Evolutionary conservation across 2,329 filamentous ascomycete genomes (phyloP), one percentile per base, ranked within the genome.

Genomic region (Knufia fluminis): DNA sequence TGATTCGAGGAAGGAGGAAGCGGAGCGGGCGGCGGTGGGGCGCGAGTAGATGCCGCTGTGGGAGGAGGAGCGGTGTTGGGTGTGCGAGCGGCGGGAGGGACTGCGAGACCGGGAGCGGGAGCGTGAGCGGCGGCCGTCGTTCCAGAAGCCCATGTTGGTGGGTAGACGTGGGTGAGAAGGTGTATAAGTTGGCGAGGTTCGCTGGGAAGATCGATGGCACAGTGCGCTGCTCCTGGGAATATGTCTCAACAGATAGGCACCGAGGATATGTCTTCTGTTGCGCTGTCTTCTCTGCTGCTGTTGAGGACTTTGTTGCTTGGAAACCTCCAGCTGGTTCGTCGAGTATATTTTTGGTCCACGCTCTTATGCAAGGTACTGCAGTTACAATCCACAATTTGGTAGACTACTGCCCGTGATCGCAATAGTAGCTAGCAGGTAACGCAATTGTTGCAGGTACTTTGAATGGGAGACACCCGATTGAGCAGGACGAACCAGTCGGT

Each of bases 1-100:
- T 26, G 52, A 47, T 31, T 20, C 53, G 49, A 56, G 54, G 48
- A 58, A 56, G 46, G 70, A 72, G 26, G 66, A 64, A 61, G 55
- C 60, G 44, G 60, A 61, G 9, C 66, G 63, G 1, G 55, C 54
- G 44, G 68, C 67, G 2, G 58, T 52, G 10, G 62, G 55, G 0
- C 64, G 54, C 1, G 63, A 59, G 33, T 70, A 50, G 35, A 48
- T 10, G 20, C 31, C 24, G 22, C 31, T 22, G 31, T 23, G 20
- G 17, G 33, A 23, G n/a, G 31, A 40, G 20, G 36, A 20, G 44
- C 9, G 28, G n/a, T 14, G 3, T 31, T 22, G 45, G 40, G 50
- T 24, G 23, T 49, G 7, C 26, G 22, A 38, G 9, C 26, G 6
- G 26, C 26, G 26, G 26, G 6, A 6, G 26, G 6, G 52, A 12